These are phyloP conservation scores for Sporothrix dimorphospora DNA, from an alignment of 2,329 filamentous ascomycete genomes.

Conservation along the genomic window DNA sequence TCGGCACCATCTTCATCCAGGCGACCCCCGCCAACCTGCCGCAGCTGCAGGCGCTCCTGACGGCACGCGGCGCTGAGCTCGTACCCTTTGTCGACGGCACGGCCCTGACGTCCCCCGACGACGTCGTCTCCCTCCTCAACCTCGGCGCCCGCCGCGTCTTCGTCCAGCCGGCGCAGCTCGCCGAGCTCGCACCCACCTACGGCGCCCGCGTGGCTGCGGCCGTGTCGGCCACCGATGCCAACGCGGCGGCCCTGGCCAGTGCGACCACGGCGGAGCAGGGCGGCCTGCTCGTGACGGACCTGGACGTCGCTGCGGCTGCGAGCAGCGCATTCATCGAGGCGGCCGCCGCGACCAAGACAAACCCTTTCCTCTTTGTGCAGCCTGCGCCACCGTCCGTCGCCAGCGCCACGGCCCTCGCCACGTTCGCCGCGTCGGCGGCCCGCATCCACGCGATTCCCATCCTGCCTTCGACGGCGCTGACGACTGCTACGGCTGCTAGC, in stretches of 20 bases:
- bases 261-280: slow-evolving; percentile 49
- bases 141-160: slow-evolving; percentile 84
- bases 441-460: slow-evolving; percentile 68
- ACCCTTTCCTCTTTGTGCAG: slow-evolving; percentile 55
- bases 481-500: slow-evolving; percentile 63
- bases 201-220: slow-evolving; percentile 60
- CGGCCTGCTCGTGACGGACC: slow-evolving; percentile 57
- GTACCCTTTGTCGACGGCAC: slow-evolving; percentile 78
- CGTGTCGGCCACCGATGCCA: slow-evolving; percentile 43
- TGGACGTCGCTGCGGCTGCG: slow-evolving; percentile 49
- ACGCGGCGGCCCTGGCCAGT: slow-evolving; percentile 31
- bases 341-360: slow-evolving; percentile 48
- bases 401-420: slow-evolving; percentile 45
- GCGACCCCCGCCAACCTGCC: slow-evolving; percentile 48
- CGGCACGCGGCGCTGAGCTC: slow-evolving; percentile 54
- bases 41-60: slow-evolving; percentile 52
- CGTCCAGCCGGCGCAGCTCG: slow-evolving; percentile 71
- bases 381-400: slow-evolving; percentile 45
- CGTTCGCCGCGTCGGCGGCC: slow-evolving; percentile 53
- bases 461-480: slow-evolving; percentile 70
- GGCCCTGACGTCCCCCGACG: slow-evolving; percentile 66
- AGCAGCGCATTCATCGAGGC: slow-evolving; percentile 48
- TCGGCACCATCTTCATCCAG: slow-evolving; percentile 63
- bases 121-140: slow-evolving; percentile 80
- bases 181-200: slow-evolving; percentile 55